Percentiles rank a stretch among this genome's conserved stretches.
These are phyloP conservation scores for Thermomucor indicae-seudaticae DNA, from an alignment of 371 early-diverging fungal genomes.

Conservation along the genomic window DNA sequence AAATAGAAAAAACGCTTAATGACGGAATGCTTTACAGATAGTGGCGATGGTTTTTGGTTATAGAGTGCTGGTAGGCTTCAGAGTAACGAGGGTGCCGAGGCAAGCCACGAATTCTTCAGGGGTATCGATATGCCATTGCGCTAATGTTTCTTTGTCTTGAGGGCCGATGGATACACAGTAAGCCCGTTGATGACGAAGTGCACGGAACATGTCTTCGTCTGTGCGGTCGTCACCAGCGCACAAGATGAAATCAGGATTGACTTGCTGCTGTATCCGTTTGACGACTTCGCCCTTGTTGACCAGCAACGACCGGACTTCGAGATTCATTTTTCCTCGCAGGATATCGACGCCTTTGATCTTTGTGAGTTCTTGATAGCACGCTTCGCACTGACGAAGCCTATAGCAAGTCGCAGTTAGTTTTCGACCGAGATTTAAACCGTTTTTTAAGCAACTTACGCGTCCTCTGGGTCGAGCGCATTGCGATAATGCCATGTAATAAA, in stretches of 20 bases:
- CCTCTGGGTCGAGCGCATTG: conserved; percentile 47
- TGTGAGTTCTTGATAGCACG: conserved; percentile 80
- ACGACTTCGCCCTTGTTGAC: conserved; percentile 95
- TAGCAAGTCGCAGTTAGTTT: conserved; percentile 22
- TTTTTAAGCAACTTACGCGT: no score
- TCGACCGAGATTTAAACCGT: conserved; percentile 35
- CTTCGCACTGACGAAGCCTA: conserved; percentile 69
- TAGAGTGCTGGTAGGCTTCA: not conserved
- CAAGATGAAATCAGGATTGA: conserved; percentile 72
- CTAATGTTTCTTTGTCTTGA: conserved; percentile 24
- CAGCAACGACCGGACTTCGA: conserved; percentile 83
- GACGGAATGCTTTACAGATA: not conserved
- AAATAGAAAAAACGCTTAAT: not conserved
- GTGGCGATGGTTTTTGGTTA: not conserved
- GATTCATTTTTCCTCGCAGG: conserved; percentile 93
- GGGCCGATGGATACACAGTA: conserved; percentile 35
- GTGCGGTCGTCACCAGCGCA: conserved; percentile 97
- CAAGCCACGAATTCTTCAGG: conserved; percentile 32
- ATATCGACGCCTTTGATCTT: conserved; percentile 87
- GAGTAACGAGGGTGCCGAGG: conserved; percentile 5
- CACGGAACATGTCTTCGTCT: conserved; percentile 95
- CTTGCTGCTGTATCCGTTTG: conserved; percentile 51
- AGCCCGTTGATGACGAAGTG: conserved; percentile 28
- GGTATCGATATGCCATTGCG: conserved; percentile 25
- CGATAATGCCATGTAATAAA: conserved; percentile 93